Base-by-base conservation (phyloP, 192 early-diverging fungal genomes). In the Mortierella antarctica region DNA sequence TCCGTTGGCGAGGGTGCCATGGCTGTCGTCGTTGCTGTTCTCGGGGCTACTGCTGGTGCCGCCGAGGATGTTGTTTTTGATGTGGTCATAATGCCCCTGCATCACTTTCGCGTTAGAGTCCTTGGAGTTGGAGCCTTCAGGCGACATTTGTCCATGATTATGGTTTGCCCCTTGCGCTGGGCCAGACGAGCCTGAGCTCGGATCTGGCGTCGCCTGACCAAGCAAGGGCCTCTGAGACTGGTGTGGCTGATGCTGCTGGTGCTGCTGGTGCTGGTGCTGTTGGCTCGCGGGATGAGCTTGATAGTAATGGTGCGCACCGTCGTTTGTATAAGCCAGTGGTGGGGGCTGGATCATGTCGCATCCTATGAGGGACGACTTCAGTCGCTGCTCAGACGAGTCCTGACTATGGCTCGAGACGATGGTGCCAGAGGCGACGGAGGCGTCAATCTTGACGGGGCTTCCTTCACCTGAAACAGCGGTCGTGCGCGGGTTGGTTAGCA, bases 1-100 rank as follows among this genome's bases (percentile, higher is more conserved):
- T 18, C 67, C 67, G 50, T 76, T 76, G 14, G 45, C 52, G 10
- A 41, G 40, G 7, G 66, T 45, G 8, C 48, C 61, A 46, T 56
- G 62, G 17, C 14, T 59, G 10, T 69, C 62, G 61, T 69, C 65
- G 59, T 76, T 51, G 12, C 49, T 51, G 41, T 52, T 49, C 9
- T 49, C 55, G 6, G n/a, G 14, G 20, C 55, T 40, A n/a, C 14
- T 65, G 21, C 14, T 73, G 21, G 6, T 56, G 18, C 18, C 42
- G 18, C 55, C 61, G 21, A 60, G 44, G 2, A 71, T 70, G 52
- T 60, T 65, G 68, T 79, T 79, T 39, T 79, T 79, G 54, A 79
- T 79, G 52, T 71, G 75, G 51, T 70, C 62, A 53, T 65, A 65
- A 23, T 77, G 67, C 49, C 71, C 68, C 47, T 65, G 67, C 63